Evolutionary conservation across 2,329 filamentous ascomycete genomes (phyloP).

Genomic region (Fusarium sterilihyphosum): DNA sequence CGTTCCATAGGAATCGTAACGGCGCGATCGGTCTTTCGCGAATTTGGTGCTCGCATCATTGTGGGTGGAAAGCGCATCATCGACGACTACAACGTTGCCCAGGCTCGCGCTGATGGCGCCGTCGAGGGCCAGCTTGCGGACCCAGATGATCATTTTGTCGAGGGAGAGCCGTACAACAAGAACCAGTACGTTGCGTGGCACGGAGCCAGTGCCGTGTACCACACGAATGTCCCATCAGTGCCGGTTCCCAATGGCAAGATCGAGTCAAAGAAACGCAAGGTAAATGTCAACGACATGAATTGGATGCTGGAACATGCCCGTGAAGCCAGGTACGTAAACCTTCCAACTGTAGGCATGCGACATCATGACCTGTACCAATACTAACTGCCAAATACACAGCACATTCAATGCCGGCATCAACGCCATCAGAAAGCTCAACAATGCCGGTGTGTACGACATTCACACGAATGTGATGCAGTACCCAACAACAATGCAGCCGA

Average conservation of each 20-base stretch:
- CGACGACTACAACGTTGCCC: slow-evolving; percentile 89
- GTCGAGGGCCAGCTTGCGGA: slow-evolving; percentile 92
- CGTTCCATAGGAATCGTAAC: slow-evolving; percentile 97
- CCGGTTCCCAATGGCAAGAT: slow-evolving; percentile 79
- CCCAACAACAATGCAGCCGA: slow-evolving; percentile 88
- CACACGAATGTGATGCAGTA: slow-evolving; percentile 94
- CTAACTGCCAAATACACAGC: slow-evolving; percentile 57
- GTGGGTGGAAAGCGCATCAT: slow-evolving; percentile 86
- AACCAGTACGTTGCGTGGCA: slow-evolving; percentile 99
- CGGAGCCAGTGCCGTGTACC: slow-evolving; percentile 94
- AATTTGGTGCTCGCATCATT: slow-evolving; percentile 94
- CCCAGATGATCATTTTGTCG: slow-evolving; percentile 82
- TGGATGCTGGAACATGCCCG: slow-evolving; percentile 97
- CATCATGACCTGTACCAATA: neutral
- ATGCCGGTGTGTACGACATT: slow-evolving; percentile 86
- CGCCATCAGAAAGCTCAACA: slow-evolving; percentile 73
- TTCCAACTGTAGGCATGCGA: neutral
- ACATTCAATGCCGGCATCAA: slow-evolving; percentile 84
- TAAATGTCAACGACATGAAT: slow-evolving; percentile 91
- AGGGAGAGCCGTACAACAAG: slow-evolving; percentile 92
- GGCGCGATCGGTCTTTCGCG: slow-evolving; percentile 93
- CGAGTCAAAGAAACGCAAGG: slow-evolving; percentile 83
- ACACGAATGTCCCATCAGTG: slow-evolving; percentile 81
- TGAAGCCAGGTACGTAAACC: slow-evolving; percentile 79
- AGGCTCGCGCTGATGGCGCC: slow-evolving; percentile 78